Conservation (phyloP, 345 rosid species). For the Dovyalis caffra region DNA sequence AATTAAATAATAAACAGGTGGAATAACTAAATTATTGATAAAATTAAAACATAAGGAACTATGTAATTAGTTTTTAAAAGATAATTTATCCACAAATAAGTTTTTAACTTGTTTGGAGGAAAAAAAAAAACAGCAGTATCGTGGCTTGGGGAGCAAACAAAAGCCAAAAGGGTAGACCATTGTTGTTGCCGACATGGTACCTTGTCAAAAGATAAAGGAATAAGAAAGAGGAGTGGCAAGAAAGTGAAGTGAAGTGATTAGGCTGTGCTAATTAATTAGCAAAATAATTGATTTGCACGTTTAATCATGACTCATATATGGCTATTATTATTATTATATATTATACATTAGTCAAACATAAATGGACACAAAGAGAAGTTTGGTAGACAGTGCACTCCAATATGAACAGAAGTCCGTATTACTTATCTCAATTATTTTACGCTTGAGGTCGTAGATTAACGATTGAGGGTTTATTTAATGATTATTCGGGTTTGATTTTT, state of each 20-base stretch:
- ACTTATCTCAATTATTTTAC: too few relatives aligned
- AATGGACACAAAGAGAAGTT: neutral
- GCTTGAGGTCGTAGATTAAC: too few relatives aligned
- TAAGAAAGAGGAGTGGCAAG: neutral
- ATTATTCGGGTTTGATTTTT: too few relatives aligned
- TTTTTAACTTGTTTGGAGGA: neutral
- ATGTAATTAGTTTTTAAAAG: too few relatives aligned
- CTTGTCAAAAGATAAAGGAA: neutral
- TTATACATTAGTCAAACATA: neutral
- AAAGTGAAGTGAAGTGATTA: neutral
- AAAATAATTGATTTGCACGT: neutral
- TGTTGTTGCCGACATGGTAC: neutral
- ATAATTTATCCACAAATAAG: too few relatives aligned
- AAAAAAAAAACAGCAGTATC: neutral
- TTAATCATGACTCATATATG: neutral
- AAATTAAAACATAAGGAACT: too few relatives aligned
- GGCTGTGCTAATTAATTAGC: too few relatives aligned
- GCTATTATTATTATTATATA: neutral
- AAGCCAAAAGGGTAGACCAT: neutral
- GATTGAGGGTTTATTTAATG: too few relatives aligned
- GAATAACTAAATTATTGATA: too few relatives aligned
- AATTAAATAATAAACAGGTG: too few relatives aligned
- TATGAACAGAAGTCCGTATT: too few relatives aligned
- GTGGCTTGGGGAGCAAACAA: neutral
- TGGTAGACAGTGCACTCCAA: neutral